Percentiles rank a stretch among this genome's conserved stretches.
Evolutionary conservation across 768 basidiomycete species (phyloP).

Genomic region (Termitomyces sp.): DNA sequence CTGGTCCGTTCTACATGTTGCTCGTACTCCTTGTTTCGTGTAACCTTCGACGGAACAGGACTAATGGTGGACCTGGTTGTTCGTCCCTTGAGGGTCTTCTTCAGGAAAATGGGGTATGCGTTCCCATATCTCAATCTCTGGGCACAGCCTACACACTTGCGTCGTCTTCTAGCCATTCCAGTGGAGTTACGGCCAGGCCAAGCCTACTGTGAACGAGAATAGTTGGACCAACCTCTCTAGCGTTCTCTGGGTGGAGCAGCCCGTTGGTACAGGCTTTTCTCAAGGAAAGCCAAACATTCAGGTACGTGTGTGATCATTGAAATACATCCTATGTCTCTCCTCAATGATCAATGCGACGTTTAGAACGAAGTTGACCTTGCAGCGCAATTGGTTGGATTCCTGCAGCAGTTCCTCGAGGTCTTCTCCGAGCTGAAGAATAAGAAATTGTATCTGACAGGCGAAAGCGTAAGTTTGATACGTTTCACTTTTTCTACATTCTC

Average conservation of each 20-base stretch:
- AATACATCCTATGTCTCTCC: neutral
- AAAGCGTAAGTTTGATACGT: slow-evolving; percentile 55
- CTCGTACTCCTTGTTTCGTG: neutral
- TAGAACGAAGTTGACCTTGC: slow-evolving; percentile 50
- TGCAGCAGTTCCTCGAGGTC: slow-evolving; percentile 73
- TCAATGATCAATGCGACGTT: neutral
- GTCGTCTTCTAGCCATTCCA: slow-evolving; percentile 51
- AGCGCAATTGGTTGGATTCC: slow-evolving; percentile 51
- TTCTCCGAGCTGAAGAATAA: slow-evolving; percentile 73
- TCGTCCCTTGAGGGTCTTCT: slow-evolving; percentile 69
- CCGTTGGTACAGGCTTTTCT: slow-evolving; percentile 77
- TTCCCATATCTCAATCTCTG: neutral
- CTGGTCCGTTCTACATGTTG: slow-evolving; percentile 39
- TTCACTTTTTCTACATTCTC: neutral
- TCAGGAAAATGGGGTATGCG: slow-evolving; percentile 70
- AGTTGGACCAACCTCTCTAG: slow-evolving; percentile 83
- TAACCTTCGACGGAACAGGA: slow-evolving; percentile 37
- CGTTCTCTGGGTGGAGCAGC: slow-evolving; percentile 74
- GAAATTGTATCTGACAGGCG: slow-evolving; percentile 67
- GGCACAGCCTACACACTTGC: neutral
- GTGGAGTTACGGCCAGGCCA: slow-evolving; percentile 63
- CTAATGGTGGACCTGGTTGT: slow-evolving; percentile 80
- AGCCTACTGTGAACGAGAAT: slow-evolving; percentile 58
- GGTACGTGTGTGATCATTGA: slow-evolving; percentile 28
- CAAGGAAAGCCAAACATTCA: slow-evolving; percentile 63